Evolutionary conservation across 192 early-diverging fungal genomes (phyloP).

Genomic region (Allomyces arbusculus): DNA sequence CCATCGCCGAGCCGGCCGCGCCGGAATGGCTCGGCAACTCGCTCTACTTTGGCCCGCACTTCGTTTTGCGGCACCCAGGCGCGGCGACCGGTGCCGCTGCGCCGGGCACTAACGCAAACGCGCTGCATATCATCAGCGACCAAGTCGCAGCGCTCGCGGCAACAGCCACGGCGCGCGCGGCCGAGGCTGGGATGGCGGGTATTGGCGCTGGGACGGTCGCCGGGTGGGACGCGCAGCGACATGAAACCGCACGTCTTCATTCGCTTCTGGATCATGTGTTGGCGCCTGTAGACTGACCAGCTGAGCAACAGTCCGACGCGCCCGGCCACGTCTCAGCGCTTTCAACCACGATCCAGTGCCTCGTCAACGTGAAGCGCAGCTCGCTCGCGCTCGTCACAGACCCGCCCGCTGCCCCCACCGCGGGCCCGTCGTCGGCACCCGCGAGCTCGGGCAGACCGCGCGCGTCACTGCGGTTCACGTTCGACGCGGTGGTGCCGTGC

Average conservation of each 20-base stretch:
- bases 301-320: neutral
- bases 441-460: neutral
- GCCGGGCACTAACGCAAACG: neutral
- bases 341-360: neutral
- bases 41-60: neutral
- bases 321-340: neutral
- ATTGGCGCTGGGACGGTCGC: no score
- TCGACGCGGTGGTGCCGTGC: neutral
- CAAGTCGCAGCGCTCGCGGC: neutral
- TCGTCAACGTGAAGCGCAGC: neutral
- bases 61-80: neutral
- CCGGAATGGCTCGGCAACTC: neutral
- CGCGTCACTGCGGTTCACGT: neutral
- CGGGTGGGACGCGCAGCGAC: no score
- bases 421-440: neutral
- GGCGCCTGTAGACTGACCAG: no score
- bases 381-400: neutral
- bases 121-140: neutral
- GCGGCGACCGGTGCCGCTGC: neutral
- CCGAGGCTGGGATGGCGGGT: no score
- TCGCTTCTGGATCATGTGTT: no score
- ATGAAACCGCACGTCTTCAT: no score
- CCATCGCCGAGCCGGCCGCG: no score
- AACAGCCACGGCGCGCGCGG: no score
- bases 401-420: no score